Conservation (phyloP, 2,329 filamentous ascomycete species). For the Exophiala lecanii-corni region DNA sequence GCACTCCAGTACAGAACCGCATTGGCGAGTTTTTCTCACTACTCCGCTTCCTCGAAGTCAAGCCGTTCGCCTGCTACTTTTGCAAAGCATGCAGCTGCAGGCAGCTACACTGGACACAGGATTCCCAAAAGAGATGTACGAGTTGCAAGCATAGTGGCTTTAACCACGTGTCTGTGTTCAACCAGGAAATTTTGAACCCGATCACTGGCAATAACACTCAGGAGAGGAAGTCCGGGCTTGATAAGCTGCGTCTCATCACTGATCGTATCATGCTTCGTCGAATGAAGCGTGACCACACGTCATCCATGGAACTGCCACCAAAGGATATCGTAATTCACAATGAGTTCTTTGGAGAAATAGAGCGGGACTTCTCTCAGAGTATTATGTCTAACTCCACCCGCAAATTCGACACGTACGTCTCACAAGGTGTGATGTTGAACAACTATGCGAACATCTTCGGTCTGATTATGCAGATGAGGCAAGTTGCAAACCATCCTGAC, state of each 20-base stretch:
- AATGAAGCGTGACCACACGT: conserved; percentile 87
- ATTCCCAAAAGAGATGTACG: conserved; percentile 65
- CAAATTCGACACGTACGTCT: conserved; percentile 92
- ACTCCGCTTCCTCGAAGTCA: conserved; percentile 82
- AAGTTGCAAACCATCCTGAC: conserved; percentile 95
- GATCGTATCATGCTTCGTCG: conserved; percentile 93
- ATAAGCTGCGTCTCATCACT: conserved; percentile 81
- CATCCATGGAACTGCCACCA: conserved; percentile 92
- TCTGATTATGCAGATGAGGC: conserved; percentile 98
- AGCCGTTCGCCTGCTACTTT: conserved; percentile 87
- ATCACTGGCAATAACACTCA: conserved; percentile 48
- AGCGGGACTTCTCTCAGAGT: conserved; percentile 89
- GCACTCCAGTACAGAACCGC: conserved; percentile 92
- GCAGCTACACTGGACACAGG: conserved; percentile 75
- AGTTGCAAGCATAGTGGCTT: conserved; percentile 63
- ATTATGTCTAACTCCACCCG: conserved; percentile 91
- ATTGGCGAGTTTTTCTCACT: conserved; percentile 97
- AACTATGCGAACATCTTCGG: conserved; percentile 99
- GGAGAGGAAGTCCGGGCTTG: conserved; percentile 65
- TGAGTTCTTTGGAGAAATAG: conserved; percentile 94
- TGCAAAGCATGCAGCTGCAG: conserved; percentile 83
- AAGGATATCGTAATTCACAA: conserved; percentile 90
- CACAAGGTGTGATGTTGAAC: conserved; percentile 87
- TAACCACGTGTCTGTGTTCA: conserved; percentile 77
- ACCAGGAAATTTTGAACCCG: conserved; percentile 90